Conservation (phyloP, 2,329 filamentous ascomycete genomes). For the Monosporascus ibericus region DNA sequence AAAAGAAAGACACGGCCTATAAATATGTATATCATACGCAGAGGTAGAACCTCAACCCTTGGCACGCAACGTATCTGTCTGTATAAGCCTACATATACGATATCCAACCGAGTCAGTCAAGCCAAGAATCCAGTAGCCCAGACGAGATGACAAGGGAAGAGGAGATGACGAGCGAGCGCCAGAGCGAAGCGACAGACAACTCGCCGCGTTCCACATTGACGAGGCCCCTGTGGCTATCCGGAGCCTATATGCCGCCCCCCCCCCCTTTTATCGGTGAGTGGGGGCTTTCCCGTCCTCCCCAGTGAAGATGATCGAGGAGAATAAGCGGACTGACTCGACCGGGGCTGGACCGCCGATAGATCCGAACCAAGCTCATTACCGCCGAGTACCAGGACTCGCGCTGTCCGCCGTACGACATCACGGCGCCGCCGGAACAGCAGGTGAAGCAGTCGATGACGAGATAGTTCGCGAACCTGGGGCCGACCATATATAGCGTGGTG, state of each 20-base stretch:
- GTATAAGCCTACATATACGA: too few species aligned
- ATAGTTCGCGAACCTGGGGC: conserved; percentile 56
- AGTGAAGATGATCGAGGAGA: background rate
- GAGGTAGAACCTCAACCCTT: too few species aligned
- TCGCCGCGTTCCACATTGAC: background rate
- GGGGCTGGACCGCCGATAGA: conserved; percentile 29
- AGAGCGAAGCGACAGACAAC: background rate
- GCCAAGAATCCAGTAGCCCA: too few species aligned
- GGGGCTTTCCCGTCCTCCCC: background rate
- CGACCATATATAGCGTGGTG: conserved; percentile 67
- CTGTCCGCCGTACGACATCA: conserved; percentile 57
- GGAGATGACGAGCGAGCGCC: too few species aligned
- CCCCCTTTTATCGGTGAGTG: background rate
- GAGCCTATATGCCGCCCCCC: too few species aligned
- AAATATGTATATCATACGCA: too few species aligned
- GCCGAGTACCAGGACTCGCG: conserved; percentile 53
- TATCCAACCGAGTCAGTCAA: too few species aligned
- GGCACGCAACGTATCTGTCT: too few species aligned
- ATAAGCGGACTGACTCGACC: conserved; percentile 6
- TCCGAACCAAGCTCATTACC: conserved; percentile 81
- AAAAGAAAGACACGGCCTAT: too few species aligned
- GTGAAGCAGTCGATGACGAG: conserved; percentile 60
- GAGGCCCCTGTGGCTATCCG: background rate
- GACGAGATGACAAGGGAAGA: too few species aligned
- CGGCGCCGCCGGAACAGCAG: conserved; percentile 54